Conservation (phyloP, 164 flowering plant genomes). For the Annona cherimola region DNA sequence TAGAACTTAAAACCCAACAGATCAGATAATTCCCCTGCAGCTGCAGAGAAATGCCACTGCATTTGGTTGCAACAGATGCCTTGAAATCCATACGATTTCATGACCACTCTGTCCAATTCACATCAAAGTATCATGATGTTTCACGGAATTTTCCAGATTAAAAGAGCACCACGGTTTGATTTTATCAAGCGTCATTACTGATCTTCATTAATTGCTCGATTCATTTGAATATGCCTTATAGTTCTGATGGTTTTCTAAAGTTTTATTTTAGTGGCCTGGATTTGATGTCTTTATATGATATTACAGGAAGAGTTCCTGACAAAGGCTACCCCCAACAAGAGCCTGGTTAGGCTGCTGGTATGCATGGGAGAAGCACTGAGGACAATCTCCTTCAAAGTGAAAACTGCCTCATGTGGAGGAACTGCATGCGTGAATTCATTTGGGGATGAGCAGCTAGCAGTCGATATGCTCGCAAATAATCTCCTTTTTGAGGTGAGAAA, state of each 20-base stretch:
- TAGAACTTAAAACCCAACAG: not conserved
- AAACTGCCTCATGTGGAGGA: constrained; percentile 97
- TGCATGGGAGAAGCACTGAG: constrained; percentile 97
- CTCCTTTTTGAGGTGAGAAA: constrained; percentile 75
- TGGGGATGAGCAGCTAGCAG: constrained; percentile 98
- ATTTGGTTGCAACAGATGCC: not conserved
- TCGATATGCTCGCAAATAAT: constrained; percentile 89
- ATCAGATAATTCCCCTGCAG: not conserved
- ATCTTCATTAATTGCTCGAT: not conserved
- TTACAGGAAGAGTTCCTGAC: constrained; percentile 78
- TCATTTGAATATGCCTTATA: constrained; percentile 1
- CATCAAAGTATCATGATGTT: not conserved
- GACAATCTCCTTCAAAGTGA: constrained; percentile 90
- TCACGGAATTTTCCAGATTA: not conserved
- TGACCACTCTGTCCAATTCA: not conserved
- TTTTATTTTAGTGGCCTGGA: not conserved
- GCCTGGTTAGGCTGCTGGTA: constrained; percentile 68
- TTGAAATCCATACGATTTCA: not conserved
- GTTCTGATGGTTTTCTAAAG: too few species aligned
- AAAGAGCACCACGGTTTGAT: too few species aligned
- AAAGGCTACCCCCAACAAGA: constrained; percentile 89
- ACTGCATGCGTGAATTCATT: constrained; percentile 91
- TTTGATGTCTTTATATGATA: not conserved
- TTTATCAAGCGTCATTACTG: not conserved
- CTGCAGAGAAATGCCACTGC: not conserved